Conservation (phyloP, 129 eudicot species). For the Flaveria sonorensis region DNA sequence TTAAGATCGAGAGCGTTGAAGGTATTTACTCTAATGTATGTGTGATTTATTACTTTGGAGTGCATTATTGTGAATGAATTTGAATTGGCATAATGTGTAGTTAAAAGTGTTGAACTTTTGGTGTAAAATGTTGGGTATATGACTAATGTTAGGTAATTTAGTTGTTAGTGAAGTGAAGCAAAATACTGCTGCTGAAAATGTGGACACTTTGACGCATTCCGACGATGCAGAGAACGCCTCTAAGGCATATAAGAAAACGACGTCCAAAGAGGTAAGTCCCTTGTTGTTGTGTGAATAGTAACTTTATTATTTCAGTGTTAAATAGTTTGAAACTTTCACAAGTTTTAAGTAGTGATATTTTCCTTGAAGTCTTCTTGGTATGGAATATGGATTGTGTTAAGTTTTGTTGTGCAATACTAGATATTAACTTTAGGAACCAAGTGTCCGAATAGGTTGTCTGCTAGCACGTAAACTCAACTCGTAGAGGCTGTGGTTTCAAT, state of each 20-base stretch:
- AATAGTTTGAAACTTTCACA: background rate
- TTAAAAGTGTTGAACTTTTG: background rate
- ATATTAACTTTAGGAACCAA: too few species aligned
- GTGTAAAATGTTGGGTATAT: background rate
- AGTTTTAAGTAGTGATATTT: too few species aligned
- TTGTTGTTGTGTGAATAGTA: background rate
- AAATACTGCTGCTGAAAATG: background rate
- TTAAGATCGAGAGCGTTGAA: slow-evolving; percentile 11
- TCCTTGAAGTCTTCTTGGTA: too few species aligned
- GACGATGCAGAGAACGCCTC: slow-evolving; percentile 13
- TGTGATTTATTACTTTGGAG: background rate
- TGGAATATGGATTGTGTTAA: too few species aligned
- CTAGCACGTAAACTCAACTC: too few species aligned
- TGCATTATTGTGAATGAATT: background rate
- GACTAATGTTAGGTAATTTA: background rate
- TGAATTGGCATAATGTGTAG: background rate
- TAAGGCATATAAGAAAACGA: background rate
- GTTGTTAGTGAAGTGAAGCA: slow-evolving; percentile 17
- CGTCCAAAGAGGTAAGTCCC: slow-evolving; percentile 31
- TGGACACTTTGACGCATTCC: slow-evolving; percentile 16
- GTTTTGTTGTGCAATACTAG: too few species aligned
- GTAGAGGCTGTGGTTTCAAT: too few species aligned
- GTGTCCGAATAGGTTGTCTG: too few species aligned
- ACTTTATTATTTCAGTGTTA: too few species aligned
- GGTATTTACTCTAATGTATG: slow-evolving; percentile 17